Evolutionary conservation across 2,329 filamentous ascomycete species (phyloP).

Genomic region (Blumeria graminis): DNA sequence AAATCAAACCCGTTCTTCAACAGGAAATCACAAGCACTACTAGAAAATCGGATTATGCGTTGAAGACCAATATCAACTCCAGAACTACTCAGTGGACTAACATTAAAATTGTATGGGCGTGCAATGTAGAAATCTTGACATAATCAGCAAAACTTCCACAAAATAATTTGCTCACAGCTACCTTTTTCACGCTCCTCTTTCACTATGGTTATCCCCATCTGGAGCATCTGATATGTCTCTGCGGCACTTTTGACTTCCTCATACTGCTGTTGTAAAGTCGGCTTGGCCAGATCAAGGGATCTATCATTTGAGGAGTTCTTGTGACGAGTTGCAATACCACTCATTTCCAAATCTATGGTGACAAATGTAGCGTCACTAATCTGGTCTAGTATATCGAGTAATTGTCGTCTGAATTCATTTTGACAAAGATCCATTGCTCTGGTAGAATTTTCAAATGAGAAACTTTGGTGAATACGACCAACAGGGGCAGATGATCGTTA

Average conservation of each 20-base stretch:
- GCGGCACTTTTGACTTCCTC: constrained; percentile 33
- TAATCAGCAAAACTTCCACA: not conserved
- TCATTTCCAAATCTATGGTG: constrained; percentile 41
- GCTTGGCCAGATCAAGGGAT: constrained; percentile 18
- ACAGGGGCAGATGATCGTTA: too few species aligned
- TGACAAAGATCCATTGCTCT: constrained; percentile 29
- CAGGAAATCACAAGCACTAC: constrained; percentile 32
- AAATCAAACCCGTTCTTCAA: constrained; percentile 32
- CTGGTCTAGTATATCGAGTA: constrained; percentile 30
- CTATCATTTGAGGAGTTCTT: constrained; percentile 12
- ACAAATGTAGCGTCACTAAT: constrained; percentile 36
- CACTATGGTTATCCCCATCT: constrained; percentile 43
- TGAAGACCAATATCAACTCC: constrained; percentile 27
- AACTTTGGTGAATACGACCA: too few species aligned
- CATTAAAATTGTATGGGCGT: constrained; percentile 38
- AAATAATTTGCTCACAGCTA: constrained; percentile 6
- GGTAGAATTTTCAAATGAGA: too few species aligned
- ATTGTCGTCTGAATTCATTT: constrained; percentile 22
- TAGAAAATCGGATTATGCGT: constrained; percentile 25
- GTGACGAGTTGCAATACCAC: constrained; percentile 27
- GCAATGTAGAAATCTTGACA: constrained; percentile 26
- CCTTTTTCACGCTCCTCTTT: constrained; percentile 27
- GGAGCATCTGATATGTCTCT: constrained; percentile 37
- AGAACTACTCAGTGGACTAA: constrained; percentile 28
- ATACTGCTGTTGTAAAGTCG: constrained; percentile 34